phyloP scores from a whole-genome alignment of 1,284 basidiomycete species.

The Irpex sp. region DNA sequence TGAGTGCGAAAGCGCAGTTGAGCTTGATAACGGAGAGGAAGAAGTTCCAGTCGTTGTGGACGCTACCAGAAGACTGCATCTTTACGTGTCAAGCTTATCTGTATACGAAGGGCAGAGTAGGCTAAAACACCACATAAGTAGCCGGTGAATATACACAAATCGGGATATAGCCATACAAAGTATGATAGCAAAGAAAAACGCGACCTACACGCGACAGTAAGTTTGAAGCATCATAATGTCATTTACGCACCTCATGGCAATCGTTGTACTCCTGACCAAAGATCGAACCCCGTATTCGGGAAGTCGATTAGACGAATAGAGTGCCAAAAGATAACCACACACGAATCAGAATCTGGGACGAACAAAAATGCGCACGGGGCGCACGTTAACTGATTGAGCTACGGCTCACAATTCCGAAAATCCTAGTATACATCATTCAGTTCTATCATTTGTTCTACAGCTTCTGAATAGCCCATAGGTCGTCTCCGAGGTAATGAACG shows the following conservation, averaged over 20 bases:
- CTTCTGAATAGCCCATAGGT: constrained; percentile 79
- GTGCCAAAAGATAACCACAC: too few species aligned
- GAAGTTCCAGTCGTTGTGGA: neutral
- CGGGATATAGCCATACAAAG: neutral
- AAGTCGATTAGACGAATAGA: neutral
- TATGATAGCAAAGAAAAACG: neutral
- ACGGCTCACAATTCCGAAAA: neutral
- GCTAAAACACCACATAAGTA: neutral
- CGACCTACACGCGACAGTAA: neutral
- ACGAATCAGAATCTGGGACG: neutral
- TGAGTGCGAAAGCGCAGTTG: neutral
- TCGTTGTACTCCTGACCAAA: neutral
- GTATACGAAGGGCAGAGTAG: neutral
- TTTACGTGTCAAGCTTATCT: neutral
- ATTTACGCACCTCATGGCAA: neutral
- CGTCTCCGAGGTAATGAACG: constrained; percentile 84
- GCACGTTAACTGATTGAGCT: too few species aligned
- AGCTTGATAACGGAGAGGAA: too few species aligned
- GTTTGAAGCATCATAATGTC: neutral
- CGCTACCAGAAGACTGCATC: neutral
- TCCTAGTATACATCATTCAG: constrained; percentile 3
- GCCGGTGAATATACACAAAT: neutral
- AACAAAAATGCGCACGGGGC: neutral
- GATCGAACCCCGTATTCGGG: neutral
- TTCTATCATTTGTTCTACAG: constrained; percentile 40